Base-by-base conservation (phyloP, 768 basidiomycete genomes). In the Artomyces pyxidatus region DNA sequence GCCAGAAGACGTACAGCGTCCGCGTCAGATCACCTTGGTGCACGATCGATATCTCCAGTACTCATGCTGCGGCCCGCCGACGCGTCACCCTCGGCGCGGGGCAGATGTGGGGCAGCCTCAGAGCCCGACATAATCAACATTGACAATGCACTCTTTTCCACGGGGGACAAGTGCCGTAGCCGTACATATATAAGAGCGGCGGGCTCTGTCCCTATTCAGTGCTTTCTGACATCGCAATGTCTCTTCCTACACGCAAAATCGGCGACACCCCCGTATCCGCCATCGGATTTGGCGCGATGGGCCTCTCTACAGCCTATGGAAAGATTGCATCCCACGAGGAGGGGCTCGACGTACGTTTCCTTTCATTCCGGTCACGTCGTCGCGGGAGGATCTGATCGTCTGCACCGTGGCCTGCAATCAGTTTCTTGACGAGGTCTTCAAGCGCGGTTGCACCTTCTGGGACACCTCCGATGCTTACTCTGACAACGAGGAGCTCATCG, bases 271-370 rank as follows among this genome's bases (percentile, higher is more conserved):
- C 63, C 19, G 71, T 78, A 12, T 65, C 71, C 9, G 73, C 72
- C 16, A 68, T 83, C 11, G 80, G 80, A 1, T 80, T 74, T 45
- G 81, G 81, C 6, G 62, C 70, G 4, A 81, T 81, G 80, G 78
- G 76, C 10, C 53, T 81, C 8, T 71, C 72, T 9, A 66, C 63
- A 1, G 65, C 59, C 32, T 79, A 78, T 50, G 78, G 79, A n/a
- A 49, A 59, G 1, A 57, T 59, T 0, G 65, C 64, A 14, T 45
- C 67, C 4, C 80, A 83, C 49, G 78, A 83, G 53, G 76, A 81
- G 46, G 67, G 78, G 1, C 70, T 83, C 54, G 73, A 76, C 72
- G 79, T 35, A 35, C 32, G 32, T 4, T 17, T 7, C 3, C 79
- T 42, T 19, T 59, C 23, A n/a, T 17, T 40, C 35, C 7, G 17